These are phyloP conservation scores for Lachnellula occidentalis DNA, from an alignment of 2,329 filamentous ascomycete species.

Conservation along the genomic window DNA sequence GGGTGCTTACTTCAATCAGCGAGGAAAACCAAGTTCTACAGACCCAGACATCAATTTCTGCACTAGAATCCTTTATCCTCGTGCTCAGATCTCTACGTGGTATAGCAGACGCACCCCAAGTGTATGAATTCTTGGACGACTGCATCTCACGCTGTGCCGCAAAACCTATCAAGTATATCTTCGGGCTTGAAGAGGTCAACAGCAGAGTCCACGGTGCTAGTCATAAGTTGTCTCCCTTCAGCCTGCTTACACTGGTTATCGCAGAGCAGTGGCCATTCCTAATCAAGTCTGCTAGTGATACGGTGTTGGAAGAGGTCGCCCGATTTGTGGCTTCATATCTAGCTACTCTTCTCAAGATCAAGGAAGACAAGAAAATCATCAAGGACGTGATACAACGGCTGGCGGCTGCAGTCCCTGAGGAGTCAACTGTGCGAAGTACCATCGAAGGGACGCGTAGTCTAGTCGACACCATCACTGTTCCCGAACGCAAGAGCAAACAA, in stretches of 20 bases:
- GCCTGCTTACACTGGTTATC: slow-evolving; percentile 63
- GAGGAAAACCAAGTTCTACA: slow-evolving; percentile 63
- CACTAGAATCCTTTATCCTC: slow-evolving; percentile 45
- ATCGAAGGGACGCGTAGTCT: slow-evolving; percentile 24
- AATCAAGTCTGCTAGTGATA: slow-evolving; percentile 43
- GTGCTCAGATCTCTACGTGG: slow-evolving; percentile 26
- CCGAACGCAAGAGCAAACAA: slow-evolving; percentile 7
- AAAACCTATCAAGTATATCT: slow-evolving; percentile 78
- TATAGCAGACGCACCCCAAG: slow-evolving; percentile 33
- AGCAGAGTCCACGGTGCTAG: slow-evolving; percentile 33
- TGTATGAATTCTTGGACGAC: slow-evolving; percentile 76
- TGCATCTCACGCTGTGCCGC: slow-evolving; percentile 70
- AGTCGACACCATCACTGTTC: slow-evolving; percentile 22
- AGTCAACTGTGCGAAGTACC: slow-evolving; percentile 29
- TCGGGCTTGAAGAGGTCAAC: slow-evolving; percentile 53
- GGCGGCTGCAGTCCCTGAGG: slow-evolving; percentile 32
- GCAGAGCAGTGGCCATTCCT: slow-evolving; percentile 74
- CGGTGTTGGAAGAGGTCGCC: slow-evolving; percentile 43
- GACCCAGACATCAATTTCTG: slow-evolving; percentile 34
- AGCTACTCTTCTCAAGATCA: slow-evolving; percentile 45
- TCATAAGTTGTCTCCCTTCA: slow-evolving; percentile 39
- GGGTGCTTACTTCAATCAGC: slow-evolving; percentile 55
- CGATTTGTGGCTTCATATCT: slow-evolving; percentile 55
- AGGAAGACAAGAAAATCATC: slow-evolving; percentile 44
- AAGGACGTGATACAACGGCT: slow-evolving; percentile 41